A percentile compares a stretch with the other conserved stretches of the same genome.
phyloP scores from a whole-genome alignment of 148 eudicot species.

The Rhododendron simsii region DNA sequence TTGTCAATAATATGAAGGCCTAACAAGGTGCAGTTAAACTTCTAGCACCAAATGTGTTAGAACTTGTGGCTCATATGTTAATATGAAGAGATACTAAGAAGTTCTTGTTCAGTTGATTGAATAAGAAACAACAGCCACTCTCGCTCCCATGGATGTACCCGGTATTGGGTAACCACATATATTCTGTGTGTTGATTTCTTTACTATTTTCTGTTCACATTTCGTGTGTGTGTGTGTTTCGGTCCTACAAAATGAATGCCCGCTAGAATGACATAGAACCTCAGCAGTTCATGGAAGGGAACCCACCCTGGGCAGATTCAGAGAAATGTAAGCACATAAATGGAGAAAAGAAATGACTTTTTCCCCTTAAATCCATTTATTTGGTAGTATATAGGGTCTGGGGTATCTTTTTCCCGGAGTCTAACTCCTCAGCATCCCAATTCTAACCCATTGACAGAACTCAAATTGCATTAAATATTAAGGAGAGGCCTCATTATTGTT shows the following conservation, averaged over 20 bases:
- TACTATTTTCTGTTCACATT: too few species aligned
- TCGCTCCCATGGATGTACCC: too few species aligned
- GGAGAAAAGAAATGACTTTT: background rate
- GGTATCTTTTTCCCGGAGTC: background rate
- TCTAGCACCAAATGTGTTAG: background rate
- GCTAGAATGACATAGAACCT: background rate
- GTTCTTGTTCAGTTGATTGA: too few species aligned
- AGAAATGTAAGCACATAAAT: background rate
- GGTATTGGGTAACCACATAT: too few species aligned
- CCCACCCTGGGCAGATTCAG: too few species aligned
- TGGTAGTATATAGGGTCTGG: background rate
- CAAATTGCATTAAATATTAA: background rate
- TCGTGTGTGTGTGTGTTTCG: too few species aligned
- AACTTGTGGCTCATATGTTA: too few species aligned
- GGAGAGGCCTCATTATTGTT: background rate
- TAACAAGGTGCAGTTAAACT: background rate
- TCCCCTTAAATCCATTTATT: background rate
- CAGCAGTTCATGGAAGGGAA: background rate
- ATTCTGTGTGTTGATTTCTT: too few species aligned
- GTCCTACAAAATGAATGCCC: background rate
- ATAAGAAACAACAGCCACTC: too few species aligned
- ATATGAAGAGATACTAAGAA: too few species aligned
- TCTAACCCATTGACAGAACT: background rate
- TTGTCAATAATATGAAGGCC: background rate
- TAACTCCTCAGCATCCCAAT: background rate